These are phyloP conservation scores for Lippia alba DNA, from an alignment of 305 asterid genomes.

Conservation along the genomic window DNA sequence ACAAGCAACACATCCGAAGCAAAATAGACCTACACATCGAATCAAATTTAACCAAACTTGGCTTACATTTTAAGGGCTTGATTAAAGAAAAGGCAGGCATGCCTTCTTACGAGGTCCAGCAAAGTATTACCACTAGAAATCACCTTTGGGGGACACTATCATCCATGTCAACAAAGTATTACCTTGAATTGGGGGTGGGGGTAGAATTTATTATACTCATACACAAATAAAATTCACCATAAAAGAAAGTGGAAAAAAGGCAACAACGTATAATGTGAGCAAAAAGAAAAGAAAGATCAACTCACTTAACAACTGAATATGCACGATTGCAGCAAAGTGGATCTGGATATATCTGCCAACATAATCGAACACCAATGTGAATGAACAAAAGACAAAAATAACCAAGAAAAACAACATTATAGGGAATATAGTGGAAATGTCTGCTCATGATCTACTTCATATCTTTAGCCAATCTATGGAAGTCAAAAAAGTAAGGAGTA, in stretches of 20 bases:
- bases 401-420: not conserved
- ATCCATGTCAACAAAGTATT: conserved; percentile 90
- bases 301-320: conserved; percentile 97
- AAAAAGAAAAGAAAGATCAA: conserved; percentile 29
- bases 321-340: conserved; percentile 91
- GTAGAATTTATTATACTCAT: conserved; percentile 7
- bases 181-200: conserved; percentile 62
- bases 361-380: conserved; percentile 26
- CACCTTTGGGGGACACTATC: conserved; percentile 95
- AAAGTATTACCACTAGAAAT: conserved; percentile 30
- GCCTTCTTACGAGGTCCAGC: conserved; percentile 99
- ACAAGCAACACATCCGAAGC: conserved; percentile 86
- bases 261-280: not conserved
- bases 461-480: conserved; percentile 20
- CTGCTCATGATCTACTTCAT: conserved; percentile 21
- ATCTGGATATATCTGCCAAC: conserved; percentile 72
- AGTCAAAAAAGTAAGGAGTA: conserved; percentile 1
- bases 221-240: conserved; percentile 17
- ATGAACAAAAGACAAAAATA: conserved; percentile 4
- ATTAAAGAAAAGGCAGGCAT: conserved; percentile 23
- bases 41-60: conserved; percentile 34
- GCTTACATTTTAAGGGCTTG: conserved; percentile 8
- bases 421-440: conserved; percentile 14
- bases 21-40: conserved; percentile 69
- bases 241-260: conserved; percentile 2